Evolutionary conservation across 1,284 basidiomycete species (phyloP).

Genomic region (Phellinidium pouzarii): DNA sequence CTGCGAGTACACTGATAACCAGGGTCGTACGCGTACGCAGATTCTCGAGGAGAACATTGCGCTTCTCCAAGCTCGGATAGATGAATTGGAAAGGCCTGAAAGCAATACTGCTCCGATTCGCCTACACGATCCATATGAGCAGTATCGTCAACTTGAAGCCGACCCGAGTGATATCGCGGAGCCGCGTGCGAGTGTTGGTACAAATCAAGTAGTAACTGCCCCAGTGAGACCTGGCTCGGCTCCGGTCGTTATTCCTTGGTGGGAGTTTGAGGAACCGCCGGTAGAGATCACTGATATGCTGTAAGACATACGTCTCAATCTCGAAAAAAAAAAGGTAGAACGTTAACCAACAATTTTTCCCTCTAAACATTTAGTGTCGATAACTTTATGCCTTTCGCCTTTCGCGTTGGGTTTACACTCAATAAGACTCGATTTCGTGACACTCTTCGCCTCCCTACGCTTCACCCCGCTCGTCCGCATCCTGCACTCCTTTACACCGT

Average conservation of each 20-base stretch:
- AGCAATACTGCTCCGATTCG: conserved; percentile 23
- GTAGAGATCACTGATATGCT: conserved; percentile 19
- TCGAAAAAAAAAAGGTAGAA: not conserved
- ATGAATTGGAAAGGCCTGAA: conserved; percentile 32
- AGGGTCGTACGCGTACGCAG: conserved; percentile 30
- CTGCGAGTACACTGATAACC: conserved; percentile 36
- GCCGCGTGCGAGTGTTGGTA: not conserved
- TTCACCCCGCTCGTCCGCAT: conserved; percentile 37
- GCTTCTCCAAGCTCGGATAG: conserved; percentile 30
- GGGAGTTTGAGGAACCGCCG: conserved; percentile 21
- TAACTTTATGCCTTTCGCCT: conserved; percentile 22
- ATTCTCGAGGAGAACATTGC: conserved; percentile 34
- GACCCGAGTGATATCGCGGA: not conserved
- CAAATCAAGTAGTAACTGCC: not conserved
- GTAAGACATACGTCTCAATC: conserved; percentile 18
- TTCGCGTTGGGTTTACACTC: conserved; percentile 31
- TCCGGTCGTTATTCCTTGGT: conserved; percentile 13
- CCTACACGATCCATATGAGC: conserved; percentile 29
- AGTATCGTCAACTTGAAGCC: conserved; percentile 1
- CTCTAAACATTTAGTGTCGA: conserved; percentile 19
- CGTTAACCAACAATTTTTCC: not conserved
- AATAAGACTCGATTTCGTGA: conserved; percentile 26
- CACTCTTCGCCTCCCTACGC: conserved; percentile 23
- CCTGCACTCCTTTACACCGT: conserved; percentile 41
- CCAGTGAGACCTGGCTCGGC: not conserved